phyloP scores from a whole-genome alignment of 352 stramenopile genomes.

The Thraustochytrium sp. region DNA sequence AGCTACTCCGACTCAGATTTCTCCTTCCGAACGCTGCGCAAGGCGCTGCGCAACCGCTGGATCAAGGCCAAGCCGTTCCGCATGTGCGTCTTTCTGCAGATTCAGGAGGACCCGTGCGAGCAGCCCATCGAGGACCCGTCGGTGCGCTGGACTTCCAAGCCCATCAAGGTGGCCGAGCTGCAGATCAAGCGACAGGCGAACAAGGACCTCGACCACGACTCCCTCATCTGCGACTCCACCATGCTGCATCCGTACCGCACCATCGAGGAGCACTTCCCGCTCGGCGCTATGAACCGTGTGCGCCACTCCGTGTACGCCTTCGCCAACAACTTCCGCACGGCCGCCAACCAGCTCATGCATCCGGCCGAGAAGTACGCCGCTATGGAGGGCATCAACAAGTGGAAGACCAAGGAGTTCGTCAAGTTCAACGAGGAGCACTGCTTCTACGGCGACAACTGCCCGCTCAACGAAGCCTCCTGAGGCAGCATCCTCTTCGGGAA shows the following conservation, averaged over 20 bases:
- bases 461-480: too few species aligned
- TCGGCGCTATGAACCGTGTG: background rate
- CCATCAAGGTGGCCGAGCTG: conserved; percentile 11
- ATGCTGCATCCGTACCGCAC: conserved; percentile 11
- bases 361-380: background rate
- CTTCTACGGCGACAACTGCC: conserved; percentile 2
- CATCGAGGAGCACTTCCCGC: background rate
- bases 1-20: background rate
- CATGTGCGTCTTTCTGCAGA: conserved; percentile 19
- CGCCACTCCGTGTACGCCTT: background rate
- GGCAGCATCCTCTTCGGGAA: too few species aligned
- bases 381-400: background rate
- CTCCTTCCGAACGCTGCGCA: background rate
- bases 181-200: background rate
- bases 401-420: background rate
- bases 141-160: background rate
- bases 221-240: background rate
- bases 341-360: background rate
- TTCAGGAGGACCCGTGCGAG: background rate
- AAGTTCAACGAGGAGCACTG: background rate
- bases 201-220: background rate
- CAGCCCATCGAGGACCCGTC: conserved; percentile 3
- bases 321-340: conserved; percentile 12
- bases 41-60: background rate
- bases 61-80: background rate